Conservation (phyloP, 495 filamentous ascomycete species). For the Aspergillus diversus region DNA sequence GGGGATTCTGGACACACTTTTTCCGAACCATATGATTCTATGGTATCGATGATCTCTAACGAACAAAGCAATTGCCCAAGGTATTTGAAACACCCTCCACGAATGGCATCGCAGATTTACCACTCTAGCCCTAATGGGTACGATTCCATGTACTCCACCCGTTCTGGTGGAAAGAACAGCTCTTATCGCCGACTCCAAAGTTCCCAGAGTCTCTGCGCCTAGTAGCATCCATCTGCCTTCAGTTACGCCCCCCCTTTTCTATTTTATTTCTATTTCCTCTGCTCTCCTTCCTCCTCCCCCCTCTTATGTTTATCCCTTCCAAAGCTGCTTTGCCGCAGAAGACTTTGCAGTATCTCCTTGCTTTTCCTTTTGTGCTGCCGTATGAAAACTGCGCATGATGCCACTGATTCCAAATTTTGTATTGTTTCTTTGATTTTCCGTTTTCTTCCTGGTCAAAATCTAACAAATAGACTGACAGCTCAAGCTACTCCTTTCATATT, state of each 20-base stretch:
- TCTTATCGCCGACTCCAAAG: slow-evolving; percentile 39
- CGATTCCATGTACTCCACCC: slow-evolving; percentile 40
- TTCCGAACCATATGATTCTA: slow-evolving; percentile 31
- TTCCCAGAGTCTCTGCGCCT: slow-evolving; percentile 44
- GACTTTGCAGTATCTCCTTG: slow-evolving; percentile 9
- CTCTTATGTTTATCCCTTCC: background rate
- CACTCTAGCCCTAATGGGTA: slow-evolving; percentile 33
- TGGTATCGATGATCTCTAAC: slow-evolving; percentile 31
- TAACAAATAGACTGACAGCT: slow-evolving; percentile 32
- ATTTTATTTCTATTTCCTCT: background rate
- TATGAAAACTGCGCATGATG: slow-evolving; percentile 12
- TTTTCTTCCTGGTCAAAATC: slow-evolving; percentile 18
- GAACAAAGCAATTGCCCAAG: slow-evolving; percentile 29
- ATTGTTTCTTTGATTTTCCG: slow-evolving; percentile 23
- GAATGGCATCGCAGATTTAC: slow-evolving; percentile 22
- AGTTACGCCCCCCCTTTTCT: slow-evolving; percentile 15
- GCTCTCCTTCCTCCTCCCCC: slow-evolving; percentile 6
- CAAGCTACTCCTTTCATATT: slow-evolving; percentile 20
- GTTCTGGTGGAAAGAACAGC: slow-evolving; percentile 16
- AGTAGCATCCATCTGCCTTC: slow-evolving; percentile 2
- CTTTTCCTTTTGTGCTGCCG: slow-evolving; percentile 8
- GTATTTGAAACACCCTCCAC: slow-evolving; percentile 29
- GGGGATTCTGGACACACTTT: slow-evolving; percentile 26
- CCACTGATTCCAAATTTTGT: slow-evolving; percentile 6
- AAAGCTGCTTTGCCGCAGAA: background rate